Conservation (phyloP, 2,329 filamentous ascomycete species). For the Aureobasidium namibiae region DNA sequence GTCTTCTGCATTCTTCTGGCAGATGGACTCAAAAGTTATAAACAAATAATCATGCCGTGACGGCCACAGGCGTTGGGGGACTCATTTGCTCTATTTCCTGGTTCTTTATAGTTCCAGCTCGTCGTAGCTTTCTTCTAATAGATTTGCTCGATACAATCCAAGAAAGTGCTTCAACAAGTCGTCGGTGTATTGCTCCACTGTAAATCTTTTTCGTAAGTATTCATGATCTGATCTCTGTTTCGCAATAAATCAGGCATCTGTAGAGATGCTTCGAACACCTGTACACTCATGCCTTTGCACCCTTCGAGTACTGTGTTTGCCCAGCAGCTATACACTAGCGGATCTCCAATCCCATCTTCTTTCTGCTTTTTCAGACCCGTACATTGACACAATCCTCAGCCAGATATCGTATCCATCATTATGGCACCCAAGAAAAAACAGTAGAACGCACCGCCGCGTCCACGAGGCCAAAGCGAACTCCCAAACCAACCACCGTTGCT, state of each 20-base stretch:
- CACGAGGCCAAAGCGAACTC: not conserved
- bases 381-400: not conserved
- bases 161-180: not conserved
- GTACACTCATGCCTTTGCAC: too few relatives aligned
- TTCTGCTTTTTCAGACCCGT: not conserved
- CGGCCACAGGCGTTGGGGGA: not conserved
- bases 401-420: not conserved
- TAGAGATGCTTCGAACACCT: too few relatives aligned
- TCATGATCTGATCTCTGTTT: too few relatives aligned
- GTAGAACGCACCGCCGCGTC: constrained; percentile 3
- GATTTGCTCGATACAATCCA: not conserved
- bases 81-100: not conserved
- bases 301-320: not conserved
- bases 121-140: not conserved
- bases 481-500: not conserved
- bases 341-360: not conserved
- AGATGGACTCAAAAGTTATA: constrained; percentile 8
- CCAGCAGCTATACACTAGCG: not conserved
- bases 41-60: constrained; percentile 9
- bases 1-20: constrained; percentile 2
- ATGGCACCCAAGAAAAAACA: not conserved
- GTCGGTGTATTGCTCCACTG: not conserved
- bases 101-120: not conserved
- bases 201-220: not conserved
- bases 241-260: too few relatives aligned